Base-by-base conservation (phyloP, 2,329 filamentous ascomycete species). In the Pyrenochaeta sp. region DNA sequence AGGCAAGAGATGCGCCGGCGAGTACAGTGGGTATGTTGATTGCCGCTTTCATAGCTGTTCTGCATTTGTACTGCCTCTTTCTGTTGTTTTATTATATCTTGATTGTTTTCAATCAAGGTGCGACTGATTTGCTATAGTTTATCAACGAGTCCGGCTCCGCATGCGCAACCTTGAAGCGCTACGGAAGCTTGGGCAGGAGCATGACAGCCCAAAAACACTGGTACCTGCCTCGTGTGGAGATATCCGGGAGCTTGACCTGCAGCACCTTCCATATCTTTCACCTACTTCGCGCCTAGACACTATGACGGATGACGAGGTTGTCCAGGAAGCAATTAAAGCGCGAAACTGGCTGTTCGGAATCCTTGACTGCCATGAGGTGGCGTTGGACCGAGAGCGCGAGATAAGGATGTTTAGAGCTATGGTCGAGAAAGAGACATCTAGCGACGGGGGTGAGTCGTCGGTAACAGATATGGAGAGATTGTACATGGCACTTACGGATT, bases 401-500 rank as follows among this genome's bases (percentile, higher is more conserved):
- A 43, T 56, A 2, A 46, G 59, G 3, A 40, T 65, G 36, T 57
- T 72, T 15, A 61, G 53, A 22, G 50, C 37, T 4, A 62, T 59
- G 5, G 36, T 69, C 1, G 61, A 67, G 39, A 66, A 65, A 49
- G 56, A 64, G 9, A 32, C 49, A 9, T 22, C 27, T 12, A 56
- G 50, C 1, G 50, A 45, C 10, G 36, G 30, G 19, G 22, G 44
- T 2, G 12, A 45, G 1, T 64, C 48, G 61, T 45, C 50, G 1
- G 40, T 3, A 3, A 36, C 7, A 13, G 63, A 67, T 22, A 44
- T 62, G 30, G 65, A 71, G 51, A 56, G 37, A 10, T 32, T 71
- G 2, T 71, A 65, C 44, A 64, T 69, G 59, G 56, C 54, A 10
- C 59, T 72, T 8, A 66, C 68, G 28, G 45, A 64, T 19, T 19